phyloP scores from a whole-genome alignment of 192 early-diverging fungal genomes.

The Neocallimastix lanati region DNA sequence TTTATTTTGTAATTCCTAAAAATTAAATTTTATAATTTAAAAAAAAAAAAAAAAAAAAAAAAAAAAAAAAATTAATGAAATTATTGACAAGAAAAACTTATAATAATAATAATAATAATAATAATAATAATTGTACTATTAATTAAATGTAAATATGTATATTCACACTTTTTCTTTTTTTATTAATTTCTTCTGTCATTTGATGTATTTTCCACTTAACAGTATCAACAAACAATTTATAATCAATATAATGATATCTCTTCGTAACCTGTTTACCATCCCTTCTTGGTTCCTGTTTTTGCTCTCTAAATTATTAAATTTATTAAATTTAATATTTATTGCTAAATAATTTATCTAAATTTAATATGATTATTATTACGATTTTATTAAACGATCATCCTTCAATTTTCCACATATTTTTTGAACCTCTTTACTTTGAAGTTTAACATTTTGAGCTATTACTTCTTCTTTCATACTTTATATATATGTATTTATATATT shows the following conservation, averaged over 20 bases:
- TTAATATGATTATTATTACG: too few species aligned
- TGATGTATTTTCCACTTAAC: conserved; percentile 82
- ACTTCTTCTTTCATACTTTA: neutral
- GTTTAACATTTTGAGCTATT: neutral
- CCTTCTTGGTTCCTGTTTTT: neutral
- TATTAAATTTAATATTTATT: too few species aligned
- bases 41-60: too few species aligned
- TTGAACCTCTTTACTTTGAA: neutral
- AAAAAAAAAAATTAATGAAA: too few species aligned
- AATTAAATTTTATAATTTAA: too few species aligned
- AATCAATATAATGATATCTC: conserved; percentile 76
- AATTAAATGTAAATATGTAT: too few species aligned
- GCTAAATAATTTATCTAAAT: too few species aligned
- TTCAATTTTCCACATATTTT: neutral
- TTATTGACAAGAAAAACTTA: too few species aligned
- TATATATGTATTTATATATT: too few species aligned
- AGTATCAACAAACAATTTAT: conserved; percentile 81
- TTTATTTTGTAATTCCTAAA: conserved; percentile 48
- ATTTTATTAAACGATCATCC: neutral
- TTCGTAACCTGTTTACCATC: conserved; percentile 11
- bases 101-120: too few species aligned
- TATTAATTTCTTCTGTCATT: conserved; percentile 42
- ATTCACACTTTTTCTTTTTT: conserved; percentile 20
- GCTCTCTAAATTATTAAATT: neutral
- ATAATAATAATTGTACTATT: too few species aligned